Evolutionary conservation across 176 grass and related monocot species (phyloP).

Genomic region (Juncus effusus): DNA sequence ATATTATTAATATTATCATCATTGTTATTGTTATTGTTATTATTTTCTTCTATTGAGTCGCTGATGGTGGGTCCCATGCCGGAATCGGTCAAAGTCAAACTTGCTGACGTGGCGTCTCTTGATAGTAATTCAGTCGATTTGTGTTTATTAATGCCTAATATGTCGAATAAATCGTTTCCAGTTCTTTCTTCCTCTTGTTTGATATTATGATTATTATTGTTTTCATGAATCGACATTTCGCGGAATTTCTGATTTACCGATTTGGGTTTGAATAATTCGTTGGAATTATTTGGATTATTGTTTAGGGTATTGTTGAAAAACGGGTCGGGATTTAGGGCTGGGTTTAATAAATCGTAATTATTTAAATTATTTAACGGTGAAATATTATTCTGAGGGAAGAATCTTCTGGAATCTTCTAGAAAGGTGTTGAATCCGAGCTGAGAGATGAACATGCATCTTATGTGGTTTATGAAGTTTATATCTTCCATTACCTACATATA

Average conservation of each 20-base stretch:
- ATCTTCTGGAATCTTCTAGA: conserved; percentile 14
- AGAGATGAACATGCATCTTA: conserved; percentile 35
- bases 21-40: no score
- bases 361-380: conserved; percentile 16
- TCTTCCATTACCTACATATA: conserved; percentile 41
- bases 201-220: background rate
- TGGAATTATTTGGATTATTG: conserved; percentile 17
- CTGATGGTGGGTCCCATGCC: conserved; percentile 16
- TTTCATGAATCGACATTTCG: conserved; percentile 37
- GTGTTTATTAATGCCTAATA: conserved; percentile 32
- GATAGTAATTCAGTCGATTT: conserved; percentile 19
- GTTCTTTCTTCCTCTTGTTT: conserved; percentile 14
- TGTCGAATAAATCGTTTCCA: conserved; percentile 43
- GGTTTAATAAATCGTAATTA: conserved; percentile 8
- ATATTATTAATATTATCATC: conserved; percentile 11
- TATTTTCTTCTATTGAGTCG: conserved; percentile 26
- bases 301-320: no score
- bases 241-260: conserved; percentile 37
- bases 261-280: conserved; percentile 27
- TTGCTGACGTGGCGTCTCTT: conserved; percentile 16
- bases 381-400: conserved; percentile 10
- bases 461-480: conserved; percentile 30
- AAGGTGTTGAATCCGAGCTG: conserved; percentile 8
- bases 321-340: conserved; percentile 13
- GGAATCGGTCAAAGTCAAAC: conserved; percentile 4